These are phyloP conservation scores for Podospora sp. DNA, from an alignment of 495 filamentous ascomycete genomes.

Conservation along the genomic window DNA sequence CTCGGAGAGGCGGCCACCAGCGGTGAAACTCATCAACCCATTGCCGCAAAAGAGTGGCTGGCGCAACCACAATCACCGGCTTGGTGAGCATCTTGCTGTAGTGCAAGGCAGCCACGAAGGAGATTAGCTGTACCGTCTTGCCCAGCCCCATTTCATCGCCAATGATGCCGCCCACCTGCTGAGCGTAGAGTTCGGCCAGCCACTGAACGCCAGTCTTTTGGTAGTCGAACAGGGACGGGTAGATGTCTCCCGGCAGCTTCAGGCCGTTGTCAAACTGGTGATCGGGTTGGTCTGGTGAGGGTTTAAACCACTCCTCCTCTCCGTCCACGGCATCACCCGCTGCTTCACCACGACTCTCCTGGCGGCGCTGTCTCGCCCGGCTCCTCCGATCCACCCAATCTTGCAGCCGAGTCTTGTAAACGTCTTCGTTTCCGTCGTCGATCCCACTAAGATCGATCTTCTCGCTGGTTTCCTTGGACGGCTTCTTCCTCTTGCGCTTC, in stretches of 20 bases:
- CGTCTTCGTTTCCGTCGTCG: constrained; percentile 87
- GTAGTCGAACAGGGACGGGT: constrained; percentile 87
- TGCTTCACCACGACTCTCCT: constrained; percentile 37
- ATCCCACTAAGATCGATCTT: constrained; percentile 72
- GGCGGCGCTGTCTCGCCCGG: constrained; percentile 58
- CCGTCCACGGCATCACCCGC: constrained; percentile 38
- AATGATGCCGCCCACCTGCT: constrained; percentile 89
- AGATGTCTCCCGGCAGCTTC: constrained; percentile 86
- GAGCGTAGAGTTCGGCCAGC: constrained; percentile 90
- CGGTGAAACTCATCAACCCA: constrained; percentile 98
- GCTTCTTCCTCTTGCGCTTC: constrained; percentile 46
- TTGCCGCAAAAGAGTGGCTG: constrained; percentile 90
- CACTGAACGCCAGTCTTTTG: constrained; percentile 95
- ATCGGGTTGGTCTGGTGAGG: constrained; percentile 78
- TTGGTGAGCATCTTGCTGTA: constrained; percentile 82
- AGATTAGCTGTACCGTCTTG: constrained; percentile 91
- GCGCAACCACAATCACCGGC: constrained; percentile 86
- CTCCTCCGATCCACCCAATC: constrained; percentile 74
- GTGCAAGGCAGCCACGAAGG: constrained; percentile 87
- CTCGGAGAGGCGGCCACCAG: constrained; percentile 95
- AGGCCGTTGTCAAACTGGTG: constrained; percentile 72
- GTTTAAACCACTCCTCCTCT: constrained; percentile 78
- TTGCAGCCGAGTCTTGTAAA: constrained; percentile 76
- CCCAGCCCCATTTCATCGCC: constrained; percentile 98
- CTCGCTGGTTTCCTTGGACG: constrained; percentile 41